These are phyloP conservation scores for Malassezia globosa DNA, from an alignment of 1,284 basidiomycete species.

Conservation along the genomic window DNA sequence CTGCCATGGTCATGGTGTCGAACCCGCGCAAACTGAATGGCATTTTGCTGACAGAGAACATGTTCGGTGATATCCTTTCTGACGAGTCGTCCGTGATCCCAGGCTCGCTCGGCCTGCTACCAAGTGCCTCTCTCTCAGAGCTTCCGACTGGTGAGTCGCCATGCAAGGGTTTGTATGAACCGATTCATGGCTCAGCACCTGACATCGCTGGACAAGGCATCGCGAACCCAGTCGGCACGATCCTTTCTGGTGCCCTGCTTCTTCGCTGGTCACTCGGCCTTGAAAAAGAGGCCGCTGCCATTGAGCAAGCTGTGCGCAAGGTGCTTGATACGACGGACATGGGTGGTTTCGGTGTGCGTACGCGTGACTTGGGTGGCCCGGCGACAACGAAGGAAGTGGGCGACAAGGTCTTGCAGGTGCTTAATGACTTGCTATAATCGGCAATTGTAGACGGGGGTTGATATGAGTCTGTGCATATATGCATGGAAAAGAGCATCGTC, in stretches of 20 bases:
- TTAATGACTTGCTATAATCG: slow-evolving; percentile 57
- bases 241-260: slow-evolving; percentile 88
- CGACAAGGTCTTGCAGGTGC: slow-evolving; percentile 65
- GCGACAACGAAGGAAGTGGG: slow-evolving; percentile 68
- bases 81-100: slow-evolving; percentile 96
- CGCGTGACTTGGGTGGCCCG: slow-evolving; percentile 75
- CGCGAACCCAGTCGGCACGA: slow-evolving; percentile 93
- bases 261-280: slow-evolving; percentile 85
- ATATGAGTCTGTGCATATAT: no score
- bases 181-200: slow-evolving; percentile 65
- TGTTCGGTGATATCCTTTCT: slow-evolving; percentile 60
- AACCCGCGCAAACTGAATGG: slow-evolving; percentile 91
- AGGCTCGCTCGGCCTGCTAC: slow-evolving; percentile 86
- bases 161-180: slow-evolving; percentile 79
- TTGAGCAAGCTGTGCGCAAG: slow-evolving; percentile 78
- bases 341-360: slow-evolving; percentile 71
- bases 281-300: slow-evolving; percentile 61
- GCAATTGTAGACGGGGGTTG: no score
- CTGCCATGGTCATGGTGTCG: slow-evolving; percentile 88
- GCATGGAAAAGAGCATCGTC: no score
- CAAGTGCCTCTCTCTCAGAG: slow-evolving; percentile 86
- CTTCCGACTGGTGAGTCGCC: slow-evolving; percentile 64
- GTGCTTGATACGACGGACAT: slow-evolving; percentile 63
- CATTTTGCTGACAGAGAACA: slow-evolving; percentile 51
- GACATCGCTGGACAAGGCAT: slow-evolving; percentile 91